Evolutionary conservation across 164 flowering plant genomes (phyloP).

Genomic region (Vitis amurensis): DNA sequence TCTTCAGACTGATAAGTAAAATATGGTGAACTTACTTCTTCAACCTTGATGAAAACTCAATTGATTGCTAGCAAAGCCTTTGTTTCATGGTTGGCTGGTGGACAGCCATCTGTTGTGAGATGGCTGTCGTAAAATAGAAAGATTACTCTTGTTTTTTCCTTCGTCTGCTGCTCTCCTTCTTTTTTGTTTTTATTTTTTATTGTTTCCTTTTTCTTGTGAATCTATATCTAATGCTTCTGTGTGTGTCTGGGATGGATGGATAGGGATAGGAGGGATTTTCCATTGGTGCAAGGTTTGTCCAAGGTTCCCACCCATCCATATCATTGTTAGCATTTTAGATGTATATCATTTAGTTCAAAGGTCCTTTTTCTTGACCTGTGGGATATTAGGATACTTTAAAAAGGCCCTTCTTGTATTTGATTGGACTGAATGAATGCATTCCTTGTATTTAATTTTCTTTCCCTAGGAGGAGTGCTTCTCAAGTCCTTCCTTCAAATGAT

Average conservation of each 20-base stretch:
- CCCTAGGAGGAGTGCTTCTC: conserved; percentile 33
- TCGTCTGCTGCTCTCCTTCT: background rate
- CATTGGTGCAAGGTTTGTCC: background rate
- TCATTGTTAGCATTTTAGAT: background rate
- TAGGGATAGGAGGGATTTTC: background rate
- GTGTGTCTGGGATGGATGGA: background rate
- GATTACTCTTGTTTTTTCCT: background rate
- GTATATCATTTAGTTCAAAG: background rate
- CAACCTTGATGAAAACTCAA: background rate
- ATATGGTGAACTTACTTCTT: background rate
- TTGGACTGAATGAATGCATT: conserved; percentile 2
- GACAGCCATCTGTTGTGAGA: background rate
- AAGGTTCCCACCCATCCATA: background rate
- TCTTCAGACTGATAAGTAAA: background rate
- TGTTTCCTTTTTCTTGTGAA: background rate
- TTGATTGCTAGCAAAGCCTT: background rate
- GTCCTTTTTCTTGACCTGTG: background rate
- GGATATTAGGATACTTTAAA: background rate
- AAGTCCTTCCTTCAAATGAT: conserved; percentile 8
- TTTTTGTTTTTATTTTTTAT: background rate
- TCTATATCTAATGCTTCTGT: background rate
- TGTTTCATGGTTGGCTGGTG: background rate
- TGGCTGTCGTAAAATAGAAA: background rate
- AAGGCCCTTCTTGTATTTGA: background rate
- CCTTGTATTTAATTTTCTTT: conserved; percentile 6